Evolutionary conservation across 768 basidiomycete species (phyloP).

Genomic region (Boletus reticulatus): DNA sequence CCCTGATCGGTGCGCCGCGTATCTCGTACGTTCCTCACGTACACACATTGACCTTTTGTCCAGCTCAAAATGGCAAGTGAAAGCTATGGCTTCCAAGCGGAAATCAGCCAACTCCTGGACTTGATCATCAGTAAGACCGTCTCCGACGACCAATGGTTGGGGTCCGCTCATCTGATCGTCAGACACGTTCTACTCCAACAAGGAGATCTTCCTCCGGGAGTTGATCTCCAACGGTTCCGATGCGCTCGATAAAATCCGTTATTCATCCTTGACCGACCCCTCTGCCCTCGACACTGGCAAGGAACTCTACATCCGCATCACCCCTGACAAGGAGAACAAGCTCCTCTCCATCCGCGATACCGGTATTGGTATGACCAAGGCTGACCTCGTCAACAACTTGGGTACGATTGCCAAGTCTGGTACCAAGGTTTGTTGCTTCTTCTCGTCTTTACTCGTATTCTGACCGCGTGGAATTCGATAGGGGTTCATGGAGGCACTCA

Average conservation of each 20-base stretch:
- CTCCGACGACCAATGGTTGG: neutral
- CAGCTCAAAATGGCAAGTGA: constrained; percentile 64
- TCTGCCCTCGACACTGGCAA: constrained; percentile 85
- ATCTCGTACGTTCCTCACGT: neutral
- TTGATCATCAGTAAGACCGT: constrained; percentile 87
- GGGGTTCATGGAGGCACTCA: constrained; percentile 99
- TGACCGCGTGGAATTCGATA: constrained; percentile 31
- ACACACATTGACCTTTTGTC: constrained; percentile 11
- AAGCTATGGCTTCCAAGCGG: constrained; percentile 96
- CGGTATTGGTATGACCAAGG: constrained; percentile 99
- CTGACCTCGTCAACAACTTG: constrained; percentile 99
- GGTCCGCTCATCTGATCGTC: constrained; percentile 12
- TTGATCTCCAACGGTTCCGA: constrained; percentile 96
- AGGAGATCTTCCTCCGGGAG: constrained; percentile 99
- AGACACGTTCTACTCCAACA: constrained; percentile 99
- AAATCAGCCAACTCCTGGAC: constrained; percentile 98
- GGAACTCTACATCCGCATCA: constrained; percentile 93
- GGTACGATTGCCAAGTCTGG: constrained; percentile 95
- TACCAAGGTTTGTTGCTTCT: constrained; percentile 61
- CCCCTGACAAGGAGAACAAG: constrained; percentile 95
- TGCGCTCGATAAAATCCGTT: constrained; percentile 99
- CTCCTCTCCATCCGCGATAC: constrained; percentile 88
- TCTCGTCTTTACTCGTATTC: neutral
- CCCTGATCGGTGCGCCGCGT: constrained; percentile 14
- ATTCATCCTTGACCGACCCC: constrained; percentile 92